Base-by-base conservation (phyloP, 208 protist species). In the Wallacemonas rigidus region DNA sequence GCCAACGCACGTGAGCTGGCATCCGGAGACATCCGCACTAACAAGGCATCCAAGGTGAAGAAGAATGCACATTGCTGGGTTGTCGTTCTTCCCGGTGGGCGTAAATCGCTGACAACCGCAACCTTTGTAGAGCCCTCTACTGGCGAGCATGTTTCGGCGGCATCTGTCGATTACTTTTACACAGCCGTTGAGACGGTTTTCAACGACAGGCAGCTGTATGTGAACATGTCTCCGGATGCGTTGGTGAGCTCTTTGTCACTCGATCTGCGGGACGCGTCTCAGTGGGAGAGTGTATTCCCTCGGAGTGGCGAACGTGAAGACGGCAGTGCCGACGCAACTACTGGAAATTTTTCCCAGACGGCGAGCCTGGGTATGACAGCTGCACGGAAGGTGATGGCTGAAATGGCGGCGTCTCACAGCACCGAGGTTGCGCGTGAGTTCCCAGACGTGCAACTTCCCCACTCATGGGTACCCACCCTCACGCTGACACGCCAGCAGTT, bases 61-160 rank as follows among this genome's bases (percentile, higher is more conserved):
- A 82, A 74, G 61, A 67, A 75, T 9, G 72, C 86, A 35, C 95
- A 98, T 80, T 84, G 80, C 40, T 98, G 95, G 94, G 86, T 98
- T 11, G 69, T 95, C 15, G 83, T 98, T 3, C 72, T 96, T 15
- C 87, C 90, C 43, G 90, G 90, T 7, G 82, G 85, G 11, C 72
- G 91, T 15, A 81, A 77, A 41, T 81, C 74, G 38, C 63, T 91
- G 36, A 78, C 88, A 15, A 72, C 89, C 15, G 69, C 87, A 0
- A 72, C 82, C 4, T 98, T 97, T 72, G 82, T 98, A 12, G 96
- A 98, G 72, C 84, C 95, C 9, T 85, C 88, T 7, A 96, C 90
- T 1, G 96, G 94, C 2, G 72, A 93, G 47, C 64, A 86, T 2
- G 75, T 95, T 35, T 64, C 81, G 0, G 60, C 80, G 11, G 50